Evolutionary conservation across 257 asterid species (phyloP), one percentile per base, ranked within the genome.

Genomic region (Marsdenia floribunda): DNA sequence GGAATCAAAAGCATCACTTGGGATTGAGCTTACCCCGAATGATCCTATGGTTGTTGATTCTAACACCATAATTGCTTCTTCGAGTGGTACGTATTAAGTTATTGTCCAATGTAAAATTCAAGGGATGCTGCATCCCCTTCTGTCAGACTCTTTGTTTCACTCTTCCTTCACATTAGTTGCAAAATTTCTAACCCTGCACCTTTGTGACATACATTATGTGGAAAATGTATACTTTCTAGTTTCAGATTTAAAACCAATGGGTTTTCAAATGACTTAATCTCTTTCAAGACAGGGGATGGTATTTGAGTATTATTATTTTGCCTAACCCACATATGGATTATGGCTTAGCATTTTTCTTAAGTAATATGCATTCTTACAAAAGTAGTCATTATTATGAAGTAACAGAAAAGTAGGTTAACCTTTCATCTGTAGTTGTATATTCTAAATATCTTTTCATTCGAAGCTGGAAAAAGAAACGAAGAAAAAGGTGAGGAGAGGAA

Each of bases 11-110:
- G 87, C 88, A 72, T 73, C 86, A 75, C 79, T 83, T 72, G 85
- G 84, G 73, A 85, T 76, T 10, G 99, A 92, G 77, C 80, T 80
- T 54, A 71, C 81, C 72, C 82, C 73, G 13, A 86, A 79, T 70
- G 99, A 92, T 79, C 90, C 96, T 7, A 92, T 95, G 98, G 83
- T 84, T 72, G 72, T 90, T 83, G 98, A 95, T 86, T 65, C 90
- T 52, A 83, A 68, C 72, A 77, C 81, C 73, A 71, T 81, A 67
- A 87, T 82, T 72, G 82, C 87, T 72, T 80, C 89, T 70, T 77
- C 84, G 78, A 87, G 59, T 69, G 93, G 99, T 92, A 94, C 73
- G 58, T 33, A 72, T 10, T 21, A 9, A 54, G n/a, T 33, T 58
- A 29, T 29, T 59, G 64, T 13, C 42, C 6, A 5, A 0, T 53